These are phyloP conservation scores for Lactuca saligna DNA, from an alignment of 129 eudicot genomes.

Conservation along the genomic window DNA sequence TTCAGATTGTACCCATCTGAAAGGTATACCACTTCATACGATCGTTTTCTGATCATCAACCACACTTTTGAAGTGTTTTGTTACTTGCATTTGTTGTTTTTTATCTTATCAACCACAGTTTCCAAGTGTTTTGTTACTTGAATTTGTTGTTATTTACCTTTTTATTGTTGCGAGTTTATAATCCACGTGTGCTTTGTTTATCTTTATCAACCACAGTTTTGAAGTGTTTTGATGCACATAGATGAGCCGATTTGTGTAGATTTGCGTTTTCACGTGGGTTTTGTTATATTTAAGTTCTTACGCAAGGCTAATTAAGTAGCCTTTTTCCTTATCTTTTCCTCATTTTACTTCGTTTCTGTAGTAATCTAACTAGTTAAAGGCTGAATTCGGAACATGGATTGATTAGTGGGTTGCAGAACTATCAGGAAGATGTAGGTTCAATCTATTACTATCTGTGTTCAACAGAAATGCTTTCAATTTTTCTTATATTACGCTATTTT, in stretches of 20 bases:
- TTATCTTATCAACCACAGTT: background rate
- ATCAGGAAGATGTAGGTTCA: background rate
- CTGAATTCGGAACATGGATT: background rate
- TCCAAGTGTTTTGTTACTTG: background rate
- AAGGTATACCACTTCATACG: background rate
- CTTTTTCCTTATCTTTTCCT: background rate
- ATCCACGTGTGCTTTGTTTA: slow-evolving; percentile 2
- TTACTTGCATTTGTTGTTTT: too few relatives aligned
- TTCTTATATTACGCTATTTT: background rate
- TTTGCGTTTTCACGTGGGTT: slow-evolving; percentile 13
- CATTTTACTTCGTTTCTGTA: background rate
- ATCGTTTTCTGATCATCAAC: background rate
- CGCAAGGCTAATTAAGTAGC: background rate
- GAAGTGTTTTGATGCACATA: background rate
- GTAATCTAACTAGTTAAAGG: background rate
- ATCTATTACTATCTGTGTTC: slow-evolving; percentile 1
- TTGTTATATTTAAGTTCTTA: slow-evolving; percentile 1
- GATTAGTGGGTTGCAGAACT: background rate
- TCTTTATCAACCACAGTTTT: too few relatives aligned
- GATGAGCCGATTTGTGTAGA: background rate
- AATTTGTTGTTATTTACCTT: background rate
- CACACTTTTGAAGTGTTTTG: too few relatives aligned
- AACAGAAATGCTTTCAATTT: slow-evolving; percentile 12
- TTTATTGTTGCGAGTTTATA: background rate
- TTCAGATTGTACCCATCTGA: too few relatives aligned